Conservation (phyloP, 306 rosid genomes). For the Macrotyloma uniflorum region DNA sequence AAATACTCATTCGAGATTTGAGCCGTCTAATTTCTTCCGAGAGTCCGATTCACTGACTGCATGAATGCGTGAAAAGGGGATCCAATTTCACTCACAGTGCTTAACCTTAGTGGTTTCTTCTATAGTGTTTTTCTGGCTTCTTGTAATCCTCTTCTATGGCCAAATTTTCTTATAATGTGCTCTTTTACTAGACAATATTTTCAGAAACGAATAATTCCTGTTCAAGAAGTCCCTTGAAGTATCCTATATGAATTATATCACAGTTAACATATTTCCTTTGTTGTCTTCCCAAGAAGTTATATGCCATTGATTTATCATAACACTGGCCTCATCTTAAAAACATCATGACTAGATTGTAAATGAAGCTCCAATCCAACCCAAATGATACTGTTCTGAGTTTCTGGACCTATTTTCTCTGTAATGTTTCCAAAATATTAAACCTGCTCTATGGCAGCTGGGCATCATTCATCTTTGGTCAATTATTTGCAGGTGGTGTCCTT, state of each 20-base stretch:
- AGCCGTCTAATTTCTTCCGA: background rate
- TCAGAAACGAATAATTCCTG: background rate
- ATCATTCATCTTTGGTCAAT: slow-evolving; percentile 32
- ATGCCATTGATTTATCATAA: slow-evolving; percentile 16
- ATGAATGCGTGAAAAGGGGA: background rate
- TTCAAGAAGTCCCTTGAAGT: slow-evolving; percentile 4
- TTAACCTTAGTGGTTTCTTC: background rate
- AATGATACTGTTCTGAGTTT: slow-evolving; percentile 19
- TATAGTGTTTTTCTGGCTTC: background rate
- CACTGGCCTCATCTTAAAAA: background rate
- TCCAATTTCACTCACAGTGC: background rate
- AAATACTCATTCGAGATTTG: background rate
- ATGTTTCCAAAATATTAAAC: slow-evolving; percentile 10
- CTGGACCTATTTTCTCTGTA: slow-evolving; percentile 18
- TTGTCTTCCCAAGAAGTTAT: background rate
- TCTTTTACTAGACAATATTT: background rate
- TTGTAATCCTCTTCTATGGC: background rate
- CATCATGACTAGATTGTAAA: slow-evolving; percentile 19
- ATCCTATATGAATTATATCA: background rate
- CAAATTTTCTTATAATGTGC: background rate
- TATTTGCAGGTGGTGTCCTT: slow-evolving; percentile 70
- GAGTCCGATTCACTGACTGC: background rate
- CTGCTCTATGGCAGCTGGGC: slow-evolving; percentile 25
- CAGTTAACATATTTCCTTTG: slow-evolving; percentile 6
- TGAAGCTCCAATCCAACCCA: background rate